Percentiles rank a stretch among this genome's conserved stretches.
Conservation (phyloP, 1,284 basidiomycete species). For the Phellinidium pouzarii region DNA sequence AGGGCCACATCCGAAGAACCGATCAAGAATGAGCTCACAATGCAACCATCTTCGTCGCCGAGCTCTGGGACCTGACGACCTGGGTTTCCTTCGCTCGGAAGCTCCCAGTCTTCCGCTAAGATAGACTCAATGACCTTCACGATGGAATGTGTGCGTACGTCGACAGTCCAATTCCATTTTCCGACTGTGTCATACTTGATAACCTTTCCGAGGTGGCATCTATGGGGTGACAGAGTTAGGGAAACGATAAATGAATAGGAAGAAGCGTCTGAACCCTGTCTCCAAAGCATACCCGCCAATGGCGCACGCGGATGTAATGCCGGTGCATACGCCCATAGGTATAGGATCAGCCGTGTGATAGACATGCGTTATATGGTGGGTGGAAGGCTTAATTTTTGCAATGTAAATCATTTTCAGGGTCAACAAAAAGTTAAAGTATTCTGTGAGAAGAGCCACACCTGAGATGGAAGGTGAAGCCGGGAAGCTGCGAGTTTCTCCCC, state of each 20-base stretch:
- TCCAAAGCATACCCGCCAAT: slow-evolving; percentile 60
- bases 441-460: slow-evolving; percentile 31
- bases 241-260: slow-evolving; percentile 22
- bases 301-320: slow-evolving; percentile 51
- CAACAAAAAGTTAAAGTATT: neutral
- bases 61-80: slow-evolving; percentile 30
- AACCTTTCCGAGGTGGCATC: slow-evolving; percentile 78
- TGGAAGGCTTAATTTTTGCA: slow-evolving; percentile 41
- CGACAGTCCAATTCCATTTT: slow-evolving; percentile 75
- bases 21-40: slow-evolving; percentile 33
- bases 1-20: neutral
- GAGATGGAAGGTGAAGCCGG: slow-evolving; percentile 71
- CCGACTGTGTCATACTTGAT: slow-evolving; percentile 87
- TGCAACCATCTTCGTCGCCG: slow-evolving; percentile 33
- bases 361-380: slow-evolving; percentile 58
- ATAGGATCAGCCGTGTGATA: slow-evolving; percentile 72
- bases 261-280: slow-evolving; percentile 33
- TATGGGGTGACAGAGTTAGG: slow-evolving; percentile 20
- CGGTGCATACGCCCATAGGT: slow-evolving; percentile 57
- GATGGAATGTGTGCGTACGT: slow-evolving; percentile 76
- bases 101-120: slow-evolving; percentile 63
- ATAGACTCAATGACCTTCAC: slow-evolving; percentile 68
- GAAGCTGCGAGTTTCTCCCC: slow-evolving; percentile 69
- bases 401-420: neutral
- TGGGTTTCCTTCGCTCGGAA: slow-evolving; percentile 26